Conservation (phyloP, 805 yeast species). For the Hanseniaspora jakobsenii region DNA sequence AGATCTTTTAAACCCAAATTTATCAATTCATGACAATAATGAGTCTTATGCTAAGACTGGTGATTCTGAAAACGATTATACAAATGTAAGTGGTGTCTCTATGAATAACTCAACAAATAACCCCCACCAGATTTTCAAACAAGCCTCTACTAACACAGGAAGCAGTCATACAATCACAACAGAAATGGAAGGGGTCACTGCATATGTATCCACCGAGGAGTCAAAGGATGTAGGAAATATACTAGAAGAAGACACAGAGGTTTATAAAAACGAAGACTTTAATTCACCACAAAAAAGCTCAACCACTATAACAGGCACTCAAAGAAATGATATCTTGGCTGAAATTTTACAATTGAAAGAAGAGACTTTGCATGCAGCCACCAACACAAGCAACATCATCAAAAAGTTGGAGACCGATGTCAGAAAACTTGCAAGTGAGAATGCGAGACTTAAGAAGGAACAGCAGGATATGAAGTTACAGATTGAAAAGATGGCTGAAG, state of each 20-base stretch:
- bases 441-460: neutral
- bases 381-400: constrained; percentile 5
- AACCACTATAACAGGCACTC: neutral
- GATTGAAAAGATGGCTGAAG: constrained; percentile 7
- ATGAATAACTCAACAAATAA: no score
- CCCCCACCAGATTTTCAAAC: neutral
- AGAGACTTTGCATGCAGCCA: constrained; percentile 11
- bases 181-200: neutral
- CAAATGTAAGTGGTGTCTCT: neutral
- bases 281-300: no score
- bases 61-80: neutral
- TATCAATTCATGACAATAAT: no score
- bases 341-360: constrained; percentile 10
- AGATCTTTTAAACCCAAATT: no score
- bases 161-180: neutral
- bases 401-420: constrained; percentile 5
- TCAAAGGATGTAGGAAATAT: no score
- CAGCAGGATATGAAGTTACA: neutral
- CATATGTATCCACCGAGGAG: no score
- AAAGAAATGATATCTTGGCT: neutral
- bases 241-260: neutral
- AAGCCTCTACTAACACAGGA: neutral
- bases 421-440: neutral
- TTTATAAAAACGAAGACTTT: no score
- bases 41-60: neutral